Evolutionary conservation across 305 asterid genomes (phyloP).

Genomic region (Fraxinus nigra): DNA sequence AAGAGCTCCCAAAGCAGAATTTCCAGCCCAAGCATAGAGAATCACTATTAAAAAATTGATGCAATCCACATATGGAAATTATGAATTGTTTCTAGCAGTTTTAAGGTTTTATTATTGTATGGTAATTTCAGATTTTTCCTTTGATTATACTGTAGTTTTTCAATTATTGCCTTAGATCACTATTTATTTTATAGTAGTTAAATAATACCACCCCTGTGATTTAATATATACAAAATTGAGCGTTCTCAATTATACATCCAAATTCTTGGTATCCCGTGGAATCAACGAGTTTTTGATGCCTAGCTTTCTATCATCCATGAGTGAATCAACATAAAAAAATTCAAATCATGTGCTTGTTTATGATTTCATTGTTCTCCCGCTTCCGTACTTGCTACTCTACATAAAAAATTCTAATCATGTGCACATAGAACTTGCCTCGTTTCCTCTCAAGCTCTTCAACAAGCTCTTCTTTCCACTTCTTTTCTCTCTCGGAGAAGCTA

Average conservation of each 20-base stretch:
- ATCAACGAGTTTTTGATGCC: not conserved
- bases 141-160: not conserved
- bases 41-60: not conserved
- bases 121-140: not conserved
- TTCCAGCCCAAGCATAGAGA: not conserved
- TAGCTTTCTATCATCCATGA: not conserved
- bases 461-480: constrained; percentile 95
- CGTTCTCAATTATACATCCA: not conserved
- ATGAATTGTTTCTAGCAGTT: not conserved
- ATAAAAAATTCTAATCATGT: not conserved
- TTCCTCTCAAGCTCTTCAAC: constrained; percentile 83
- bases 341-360: too few relatives aligned
- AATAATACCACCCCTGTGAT: not conserved
- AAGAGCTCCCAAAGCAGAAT: not conserved
- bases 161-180: not conserved
- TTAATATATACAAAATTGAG: not conserved
- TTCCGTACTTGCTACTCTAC: not conserved
- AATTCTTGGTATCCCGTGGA: not conserved
- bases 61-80: not conserved
- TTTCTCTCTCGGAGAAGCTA: constrained; percentile 54
- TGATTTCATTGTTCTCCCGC: not conserved
- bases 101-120: not conserved
- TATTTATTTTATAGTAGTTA: not conserved
- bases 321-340: not conserved
- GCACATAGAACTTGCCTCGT: constrained; percentile 58